These are phyloP conservation scores for Talaromyces sp. DNA, from an alignment of 2,329 filamentous ascomycete species.

Conservation along the genomic window DNA sequence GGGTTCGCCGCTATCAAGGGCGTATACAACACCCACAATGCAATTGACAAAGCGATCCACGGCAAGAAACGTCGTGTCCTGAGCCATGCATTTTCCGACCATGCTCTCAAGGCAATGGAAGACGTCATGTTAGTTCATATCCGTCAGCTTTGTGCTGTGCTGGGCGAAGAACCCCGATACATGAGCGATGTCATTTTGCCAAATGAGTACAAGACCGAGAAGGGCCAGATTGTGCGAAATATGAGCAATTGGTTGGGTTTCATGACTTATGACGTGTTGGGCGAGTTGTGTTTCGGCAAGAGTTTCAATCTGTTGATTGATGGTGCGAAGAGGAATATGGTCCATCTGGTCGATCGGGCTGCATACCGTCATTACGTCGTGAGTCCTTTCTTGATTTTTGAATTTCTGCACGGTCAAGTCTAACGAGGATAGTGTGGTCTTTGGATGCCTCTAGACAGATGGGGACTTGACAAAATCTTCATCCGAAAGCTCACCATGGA, in stretches of 20 bases:
- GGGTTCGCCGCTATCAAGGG: conserved; percentile 64
- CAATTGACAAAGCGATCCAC: conserved; percentile 64
- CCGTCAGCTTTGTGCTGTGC: conserved; percentile 57
- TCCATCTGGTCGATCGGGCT: conserved; percentile 63
- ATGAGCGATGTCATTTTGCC: conserved; percentile 17
- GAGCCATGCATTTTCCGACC: conserved; percentile 67
- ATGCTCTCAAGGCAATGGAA: conserved; percentile 65
- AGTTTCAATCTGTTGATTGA: conserved; percentile 49
- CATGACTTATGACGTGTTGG: conserved; percentile 51
- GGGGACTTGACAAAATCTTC: conserved; percentile 64
- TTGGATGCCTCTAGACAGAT: conserved; percentile 64
- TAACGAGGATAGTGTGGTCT: conserved; percentile 57
- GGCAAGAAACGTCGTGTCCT: conserved; percentile 68
- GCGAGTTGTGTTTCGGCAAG: conserved; percentile 50
- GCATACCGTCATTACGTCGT: conserved; percentile 67
- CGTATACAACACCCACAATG: conserved; percentile 68
- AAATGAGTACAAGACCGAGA: conserved; percentile 19
- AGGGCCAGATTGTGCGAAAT: conserved; percentile 29
- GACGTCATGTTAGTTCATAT: conserved; percentile 63
- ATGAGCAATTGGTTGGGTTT: conserved; percentile 41
- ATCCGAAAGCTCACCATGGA: conserved; percentile 65
- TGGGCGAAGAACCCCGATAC: conserved; percentile 23
- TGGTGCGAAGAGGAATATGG: conserved; percentile 56
- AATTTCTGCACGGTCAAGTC: not conserved
- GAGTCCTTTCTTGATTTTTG: conserved; percentile 31